Percentiles rank a stretch among this genome's conserved stretches.
Evolutionary conservation across 805 yeast species (phyloP).

Genomic region (Kluyveromyces dobzhanskii): DNA sequence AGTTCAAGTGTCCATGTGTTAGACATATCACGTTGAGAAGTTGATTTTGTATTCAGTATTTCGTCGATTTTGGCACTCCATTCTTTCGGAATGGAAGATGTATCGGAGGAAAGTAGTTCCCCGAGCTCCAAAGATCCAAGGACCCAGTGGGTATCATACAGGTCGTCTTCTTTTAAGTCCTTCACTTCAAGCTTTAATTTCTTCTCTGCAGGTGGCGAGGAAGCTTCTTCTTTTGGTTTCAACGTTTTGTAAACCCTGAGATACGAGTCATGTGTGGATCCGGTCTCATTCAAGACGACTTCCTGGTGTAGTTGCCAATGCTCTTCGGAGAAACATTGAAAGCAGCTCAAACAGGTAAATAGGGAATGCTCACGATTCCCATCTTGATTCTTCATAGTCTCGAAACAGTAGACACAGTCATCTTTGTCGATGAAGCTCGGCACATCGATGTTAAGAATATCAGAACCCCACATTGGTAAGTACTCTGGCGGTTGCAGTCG

Average conservation of each 20-base stretch:
- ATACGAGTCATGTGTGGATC: constrained; percentile 46
- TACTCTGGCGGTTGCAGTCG: too few relatives aligned
- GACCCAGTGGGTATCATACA: constrained; percentile 24
- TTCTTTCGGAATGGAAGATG: constrained; percentile 5
- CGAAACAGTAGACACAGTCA: constrained; percentile 84
- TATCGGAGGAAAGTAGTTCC: constrained; percentile 14
- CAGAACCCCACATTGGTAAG: constrained; percentile 8
- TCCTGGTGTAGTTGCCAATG: constrained; percentile 53
- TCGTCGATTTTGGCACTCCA: constrained; percentile 11
- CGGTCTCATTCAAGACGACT: constrained; percentile 16
- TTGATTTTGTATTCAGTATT: constrained; percentile 24
- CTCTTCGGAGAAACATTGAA: constrained; percentile 57
- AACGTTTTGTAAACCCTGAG: constrained; percentile 49
- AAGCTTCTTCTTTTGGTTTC: constrained; percentile 32
- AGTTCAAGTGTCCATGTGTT: constrained; percentile 91
- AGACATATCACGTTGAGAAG: constrained; percentile 44
- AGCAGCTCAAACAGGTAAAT: constrained; percentile 69
- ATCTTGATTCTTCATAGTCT: constrained; percentile 46
- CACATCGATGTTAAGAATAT: constrained; percentile 11
- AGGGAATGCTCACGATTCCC: constrained; percentile 27
- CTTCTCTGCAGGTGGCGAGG: constrained; percentile 15
- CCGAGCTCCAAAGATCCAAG: constrained; percentile 8
- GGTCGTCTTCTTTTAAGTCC: constrained; percentile 26
- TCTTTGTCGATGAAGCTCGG: constrained; percentile 60
- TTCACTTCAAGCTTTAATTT: constrained; percentile 26